Conservation (phyloP, 495 filamentous ascomycete species). For the Penicillium egyptiacum region DNA sequence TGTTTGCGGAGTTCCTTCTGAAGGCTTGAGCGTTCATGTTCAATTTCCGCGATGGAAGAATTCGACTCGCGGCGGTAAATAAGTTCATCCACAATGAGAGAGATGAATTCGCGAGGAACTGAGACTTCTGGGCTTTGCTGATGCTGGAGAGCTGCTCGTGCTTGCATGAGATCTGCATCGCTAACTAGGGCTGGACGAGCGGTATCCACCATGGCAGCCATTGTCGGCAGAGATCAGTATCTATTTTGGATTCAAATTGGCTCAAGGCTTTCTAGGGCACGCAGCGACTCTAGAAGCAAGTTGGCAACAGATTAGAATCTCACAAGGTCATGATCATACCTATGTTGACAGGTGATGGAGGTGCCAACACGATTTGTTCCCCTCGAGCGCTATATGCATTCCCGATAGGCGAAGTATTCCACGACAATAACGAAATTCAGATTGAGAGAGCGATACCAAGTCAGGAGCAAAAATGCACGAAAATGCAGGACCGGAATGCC, state of each 20-base stretch:
- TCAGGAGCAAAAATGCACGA: neutral
- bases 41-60: slow-evolving; percentile 32
- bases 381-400: slow-evolving; percentile 9
- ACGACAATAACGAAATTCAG: neutral
- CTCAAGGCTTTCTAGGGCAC: neutral
- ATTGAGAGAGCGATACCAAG: too few species aligned
- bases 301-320: neutral
- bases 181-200: slow-evolving; percentile 40
- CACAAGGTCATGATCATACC: neutral
- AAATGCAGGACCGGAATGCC: slow-evolving; percentile 3
- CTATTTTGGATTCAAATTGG: neutral
- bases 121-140: slow-evolving; percentile 63
- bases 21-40: slow-evolving; percentile 56
- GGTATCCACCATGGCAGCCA: slow-evolving; percentile 25
- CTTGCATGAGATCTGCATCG: slow-evolving; percentile 61
- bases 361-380: neutral
- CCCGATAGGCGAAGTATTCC: neutral
- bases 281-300: neutral
- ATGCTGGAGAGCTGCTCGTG: slow-evolving; percentile 65
- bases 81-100: slow-evolving; percentile 53
- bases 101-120: slow-evolving; percentile 58
- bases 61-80: slow-evolving; percentile 35
- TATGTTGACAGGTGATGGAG: neutral
- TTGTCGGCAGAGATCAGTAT: slow-evolving; percentile 6
- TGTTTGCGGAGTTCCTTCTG: slow-evolving; percentile 86